These are phyloP conservation scores for Cicer bijugum DNA, from an alignment of 306 rosid species.

Conservation along the genomic window DNA sequence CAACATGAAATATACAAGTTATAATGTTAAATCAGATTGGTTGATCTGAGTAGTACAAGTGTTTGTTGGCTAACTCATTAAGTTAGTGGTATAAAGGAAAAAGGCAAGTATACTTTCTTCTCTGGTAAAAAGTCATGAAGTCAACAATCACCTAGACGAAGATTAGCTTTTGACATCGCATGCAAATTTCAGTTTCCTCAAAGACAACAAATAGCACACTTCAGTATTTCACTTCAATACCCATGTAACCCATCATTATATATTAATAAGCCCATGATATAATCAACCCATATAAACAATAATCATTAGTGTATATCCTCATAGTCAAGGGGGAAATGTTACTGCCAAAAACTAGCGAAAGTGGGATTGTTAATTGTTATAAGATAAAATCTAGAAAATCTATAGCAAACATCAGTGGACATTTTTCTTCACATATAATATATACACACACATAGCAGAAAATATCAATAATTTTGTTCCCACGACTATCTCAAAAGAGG, in stretches of 20 bases:
- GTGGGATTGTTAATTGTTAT: background rate
- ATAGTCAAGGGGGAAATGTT: background rate
- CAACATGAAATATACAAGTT: background rate
- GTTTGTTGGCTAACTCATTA: background rate
- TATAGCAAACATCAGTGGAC: background rate
- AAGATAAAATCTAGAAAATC: background rate
- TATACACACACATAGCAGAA: too few species aligned
- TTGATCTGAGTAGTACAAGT: background rate
- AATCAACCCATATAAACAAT: background rate
- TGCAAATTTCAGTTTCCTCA: background rate
- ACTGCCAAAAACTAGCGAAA: slow-evolving; percentile 2
- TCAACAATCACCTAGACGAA: background rate
- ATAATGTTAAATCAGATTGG: background rate
- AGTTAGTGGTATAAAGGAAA: background rate
- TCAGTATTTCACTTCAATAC: slow-evolving; percentile 1
- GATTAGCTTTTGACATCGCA: slow-evolving; percentile 6
- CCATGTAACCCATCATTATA: background rate
- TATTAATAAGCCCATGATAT: background rate
- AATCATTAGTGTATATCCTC: background rate
- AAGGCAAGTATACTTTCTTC: background rate
- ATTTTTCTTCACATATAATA: too few species aligned
- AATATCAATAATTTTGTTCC: too few species aligned
- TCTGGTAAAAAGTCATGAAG: background rate
- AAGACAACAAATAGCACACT: background rate
- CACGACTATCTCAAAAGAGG: too few species aligned